These are phyloP conservation scores for Quercus lobata DNA, from an alignment of 331 rosid species.

Conservation along the genomic window DNA sequence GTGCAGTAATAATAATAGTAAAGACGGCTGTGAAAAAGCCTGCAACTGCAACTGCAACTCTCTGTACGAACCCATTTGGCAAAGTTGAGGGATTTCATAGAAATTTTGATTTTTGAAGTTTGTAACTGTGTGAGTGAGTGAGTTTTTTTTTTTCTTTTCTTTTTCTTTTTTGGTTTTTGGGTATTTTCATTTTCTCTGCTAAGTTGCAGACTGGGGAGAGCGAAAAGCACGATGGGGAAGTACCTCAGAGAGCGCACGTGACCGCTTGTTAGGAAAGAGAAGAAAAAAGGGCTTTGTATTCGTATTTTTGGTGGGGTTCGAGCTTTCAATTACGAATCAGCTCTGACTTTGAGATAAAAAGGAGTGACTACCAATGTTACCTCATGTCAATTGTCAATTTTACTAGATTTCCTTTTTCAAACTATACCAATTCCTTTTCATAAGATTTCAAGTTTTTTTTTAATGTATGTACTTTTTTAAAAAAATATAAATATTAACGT, in stretches of 20 bases:
- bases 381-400: background rate
- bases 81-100: constrained; percentile 36
- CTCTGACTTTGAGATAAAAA: constrained; percentile 49
- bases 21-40: constrained; percentile 77
- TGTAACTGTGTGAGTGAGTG: constrained; percentile 2
- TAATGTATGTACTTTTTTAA: too few relatives aligned
- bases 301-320: constrained; percentile 16
- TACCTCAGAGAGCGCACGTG: constrained; percentile 86
- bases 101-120: constrained; percentile 23
- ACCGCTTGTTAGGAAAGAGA: constrained; percentile 64
- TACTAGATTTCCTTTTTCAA: background rate
- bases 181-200: background rate
- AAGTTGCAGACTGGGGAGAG: constrained; percentile 41
- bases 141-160: background rate
- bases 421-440: too few relatives aligned
- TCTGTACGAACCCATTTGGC: constrained; percentile 46
- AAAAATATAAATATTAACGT: too few relatives aligned
- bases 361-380: background rate
- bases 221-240: constrained; percentile 69
- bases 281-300: background rate
- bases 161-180: background rate
- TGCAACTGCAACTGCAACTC: constrained; percentile 44
- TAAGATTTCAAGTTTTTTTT: too few relatives aligned
- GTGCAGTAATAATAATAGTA: constrained; percentile 20
- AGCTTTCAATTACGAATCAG: constrained; percentile 13